Conservation (phyloP, 768 basidiomycete species). For the Baorangia bicolor region DNA sequence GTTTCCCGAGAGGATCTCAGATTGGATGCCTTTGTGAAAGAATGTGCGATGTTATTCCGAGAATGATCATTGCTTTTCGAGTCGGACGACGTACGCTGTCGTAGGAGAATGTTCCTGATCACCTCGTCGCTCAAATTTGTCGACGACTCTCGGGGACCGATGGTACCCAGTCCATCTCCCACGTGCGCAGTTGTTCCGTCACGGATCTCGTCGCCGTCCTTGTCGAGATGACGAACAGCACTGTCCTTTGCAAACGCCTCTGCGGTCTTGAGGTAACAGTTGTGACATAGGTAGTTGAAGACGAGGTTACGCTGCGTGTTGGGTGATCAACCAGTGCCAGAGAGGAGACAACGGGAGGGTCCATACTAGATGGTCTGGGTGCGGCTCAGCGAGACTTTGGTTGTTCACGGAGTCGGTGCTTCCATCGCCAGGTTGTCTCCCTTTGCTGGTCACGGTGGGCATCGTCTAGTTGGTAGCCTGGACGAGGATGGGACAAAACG, state of each 20-base stretch:
- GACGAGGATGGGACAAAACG: background rate
- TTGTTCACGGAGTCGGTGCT: constrained; percentile 14
- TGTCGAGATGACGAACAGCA: constrained; percentile 58
- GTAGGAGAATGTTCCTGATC: constrained; percentile 47
- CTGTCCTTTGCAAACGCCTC: constrained; percentile 65
- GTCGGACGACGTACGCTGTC: constrained; percentile 47
- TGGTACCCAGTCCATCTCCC: constrained; percentile 1
- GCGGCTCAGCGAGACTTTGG: constrained; percentile 31
- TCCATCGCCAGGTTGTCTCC: constrained; percentile 9
- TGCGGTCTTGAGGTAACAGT: constrained; percentile 71
- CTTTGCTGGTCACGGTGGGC: constrained; percentile 20
- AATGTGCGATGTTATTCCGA: background rate
- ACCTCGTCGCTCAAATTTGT: constrained; percentile 37
- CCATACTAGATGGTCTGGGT: constrained; percentile 47
- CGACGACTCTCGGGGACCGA: constrained; percentile 15
- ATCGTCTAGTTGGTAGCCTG: constrained; percentile 14
- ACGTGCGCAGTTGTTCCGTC: constrained; percentile 19
- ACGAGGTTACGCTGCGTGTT: constrained; percentile 59
- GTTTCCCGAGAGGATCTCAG: constrained; percentile 69
- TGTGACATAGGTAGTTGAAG: constrained; percentile 74
- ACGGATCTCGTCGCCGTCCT: constrained; percentile 65
- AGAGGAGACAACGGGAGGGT: background rate
- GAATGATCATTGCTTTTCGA: background rate
- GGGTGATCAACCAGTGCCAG: background rate
- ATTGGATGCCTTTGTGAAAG: constrained; percentile 58